Percentiles rank a stretch among this genome's conserved stretches.
These are phyloP conservation scores for Fragaria nilgerrensis DNA, from an alignment of 306 rosid genomes.

Conservation along the genomic window DNA sequence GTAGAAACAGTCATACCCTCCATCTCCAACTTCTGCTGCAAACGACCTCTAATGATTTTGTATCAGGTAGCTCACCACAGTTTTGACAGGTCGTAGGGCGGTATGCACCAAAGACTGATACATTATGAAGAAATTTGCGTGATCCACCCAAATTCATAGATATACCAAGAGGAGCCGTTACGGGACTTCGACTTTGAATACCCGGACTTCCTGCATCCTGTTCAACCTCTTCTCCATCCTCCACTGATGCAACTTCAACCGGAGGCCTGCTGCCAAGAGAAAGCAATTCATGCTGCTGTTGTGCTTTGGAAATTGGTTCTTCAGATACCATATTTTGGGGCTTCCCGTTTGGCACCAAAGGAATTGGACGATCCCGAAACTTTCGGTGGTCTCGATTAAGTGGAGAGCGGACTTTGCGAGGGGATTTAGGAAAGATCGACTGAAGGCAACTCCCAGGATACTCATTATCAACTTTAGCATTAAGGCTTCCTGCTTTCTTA, in stretches of 20 bases:
- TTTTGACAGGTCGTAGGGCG: constrained; percentile 61
- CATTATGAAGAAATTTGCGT: constrained; percentile 49
- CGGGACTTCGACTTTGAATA: constrained; percentile 85
- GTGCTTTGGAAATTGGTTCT: constrained; percentile 49
- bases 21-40: constrained; percentile 67
- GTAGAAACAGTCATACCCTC: constrained; percentile 56
- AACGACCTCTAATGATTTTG: constrained; percentile 57
- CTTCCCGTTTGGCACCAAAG: constrained; percentile 58
- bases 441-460: constrained; percentile 41
- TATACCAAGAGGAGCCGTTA: constrained; percentile 94
- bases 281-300: constrained; percentile 83
- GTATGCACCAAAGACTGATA: constrained; percentile 37
- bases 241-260: constrained; percentile 70
- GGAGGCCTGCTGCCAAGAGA: constrained; percentile 98
- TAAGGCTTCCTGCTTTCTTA: constrained; percentile 34
- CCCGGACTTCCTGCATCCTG: constrained; percentile 83
- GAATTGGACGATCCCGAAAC: constrained; percentile 51
- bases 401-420: constrained; percentile 47
- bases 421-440: constrained; percentile 42
- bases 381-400: constrained; percentile 36
- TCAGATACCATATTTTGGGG: constrained; percentile 43
- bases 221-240: constrained; percentile 99
- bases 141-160: constrained; percentile 46
- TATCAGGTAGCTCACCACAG: constrained; percentile 68
- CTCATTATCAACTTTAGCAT: constrained; percentile 49